Percentiles rank a stretch among this genome's conserved stretches.
These are phyloP conservation scores for Sporobolomyces pararoseus DNA, from an alignment of 768 basidiomycete genomes.

Conservation along the genomic window DNA sequence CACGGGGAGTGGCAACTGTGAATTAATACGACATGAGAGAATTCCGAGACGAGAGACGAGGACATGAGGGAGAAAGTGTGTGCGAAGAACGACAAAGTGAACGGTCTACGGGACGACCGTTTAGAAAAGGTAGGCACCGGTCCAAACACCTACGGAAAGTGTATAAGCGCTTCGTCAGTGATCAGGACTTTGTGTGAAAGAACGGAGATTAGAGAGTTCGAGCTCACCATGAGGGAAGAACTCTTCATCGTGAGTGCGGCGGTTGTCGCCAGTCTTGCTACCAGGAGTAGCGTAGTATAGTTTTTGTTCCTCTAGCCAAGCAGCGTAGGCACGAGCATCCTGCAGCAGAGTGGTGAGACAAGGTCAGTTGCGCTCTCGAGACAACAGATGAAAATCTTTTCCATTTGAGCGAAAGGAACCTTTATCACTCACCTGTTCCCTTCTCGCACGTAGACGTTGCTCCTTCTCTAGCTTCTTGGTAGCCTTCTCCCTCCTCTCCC, in stretches of 20 bases:
- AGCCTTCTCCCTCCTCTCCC: conserved; percentile 1
- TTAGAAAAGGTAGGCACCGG: conserved; percentile 17
- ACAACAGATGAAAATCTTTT: no score
- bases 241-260: not conserved
- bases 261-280: not conserved
- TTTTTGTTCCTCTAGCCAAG: conserved; percentile 8
- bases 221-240: conserved; percentile 14
- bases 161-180: not conserved
- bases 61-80: not conserved
- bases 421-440: conserved; percentile 1
- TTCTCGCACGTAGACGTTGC: not conserved
- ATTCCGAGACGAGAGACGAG: no score
- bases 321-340: conserved; percentile 16
- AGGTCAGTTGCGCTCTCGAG: not conserved
- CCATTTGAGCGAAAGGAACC: no score
- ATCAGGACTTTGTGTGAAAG: no score
- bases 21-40: no score
- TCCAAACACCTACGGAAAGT: not conserved
- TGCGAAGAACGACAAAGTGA: not conserved
- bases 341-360: not conserved
- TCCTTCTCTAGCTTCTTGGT: conserved; percentile 9
- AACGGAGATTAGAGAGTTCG: not conserved
- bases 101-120: not conserved
- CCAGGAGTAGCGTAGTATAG: not conserved
- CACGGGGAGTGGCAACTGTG: no score